Evolutionary conservation across 2,329 filamentous ascomycete genomes (phyloP), one percentile per base, ranked within the genome.

Genomic region (Rhexocercosporidium sp.): DNA sequence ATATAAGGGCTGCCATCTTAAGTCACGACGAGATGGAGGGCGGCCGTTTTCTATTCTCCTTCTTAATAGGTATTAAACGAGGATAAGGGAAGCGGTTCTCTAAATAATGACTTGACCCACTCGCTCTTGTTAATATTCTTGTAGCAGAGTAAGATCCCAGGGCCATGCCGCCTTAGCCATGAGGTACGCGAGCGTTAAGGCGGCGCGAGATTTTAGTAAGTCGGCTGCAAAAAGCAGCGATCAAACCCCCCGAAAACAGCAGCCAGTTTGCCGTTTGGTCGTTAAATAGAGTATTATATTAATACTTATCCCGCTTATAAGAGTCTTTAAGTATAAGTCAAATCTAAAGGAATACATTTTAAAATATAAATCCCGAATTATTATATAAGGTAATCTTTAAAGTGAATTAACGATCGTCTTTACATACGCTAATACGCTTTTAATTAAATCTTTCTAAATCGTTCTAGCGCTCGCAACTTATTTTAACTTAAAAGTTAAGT

Each of bases 201-300:
- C n/a, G n/a, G n/a, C n/a, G n/a, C n/a, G n/a, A n/a, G n/a, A n/a
- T n/a, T n/a, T n/a, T n/a, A 62, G 69, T 65, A 71, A 70, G 64
- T 69, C 20, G 29, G 60, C 66, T 65, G 27, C 61, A 41, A 62
- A 70, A 72, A 72, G 59, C 66, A 70, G 69, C 66, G 65, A 64
- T 66, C 14, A 68, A 71, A 69, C 51, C 62, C 5, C 34, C 67
- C 66, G 62, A 71, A 69, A 71, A 71, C 68, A 70, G 68, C 61
- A 68, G 68, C 65, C 56, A 70, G 57, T 68, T 71, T 70, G 67
- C 65, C 67, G 65, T 69, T 41, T 67, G 31, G 46, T 71, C 51
- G 51, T 70, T 68, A 62, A 70, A 65, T 51, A 60, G 7, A 68
- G 65, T 46, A n/a, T n/a, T n/a, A n/a, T n/a, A n/a, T n/a, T n/a